Base-by-base conservation (phyloP, 129 eudicot genomes). In the Flaveria sonorensis region DNA sequence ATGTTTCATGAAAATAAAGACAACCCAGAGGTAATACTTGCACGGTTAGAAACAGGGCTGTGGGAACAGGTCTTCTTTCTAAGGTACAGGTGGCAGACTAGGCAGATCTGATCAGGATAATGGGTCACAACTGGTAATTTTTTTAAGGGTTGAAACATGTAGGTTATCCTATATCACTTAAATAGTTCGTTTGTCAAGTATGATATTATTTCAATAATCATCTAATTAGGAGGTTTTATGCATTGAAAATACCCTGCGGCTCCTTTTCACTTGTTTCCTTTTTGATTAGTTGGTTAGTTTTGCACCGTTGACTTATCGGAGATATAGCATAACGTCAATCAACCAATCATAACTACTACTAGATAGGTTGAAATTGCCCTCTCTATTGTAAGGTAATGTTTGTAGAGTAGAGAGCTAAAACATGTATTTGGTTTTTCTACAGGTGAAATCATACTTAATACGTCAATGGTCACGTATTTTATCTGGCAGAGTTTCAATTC, bases 381-480 rank as follows among this genome's bases (percentile, higher is more conserved):
- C 57, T 70, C 15, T 47, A 16, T n/a, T 72, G 52, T 18, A 60
- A 26, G 39, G 47, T 60, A 74, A 42, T 23, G 59, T 10, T 74
- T 60, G 60, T 19, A 19, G 53, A 21, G 68, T 40, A 20, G 77
- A 73, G 56, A 73, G 77, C 23, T 73, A 39, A 57, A 60, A 74
- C 59, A 3, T 26, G 5, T 15, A 20, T 24, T 57, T 18, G 40
- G 52, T 76, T 64, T 64, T 23, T n/a, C 57, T 66, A 23, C 82
- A 92, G 96, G 92, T 93, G 19, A 93, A 84, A 85, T 61, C 77
- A 23, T 92, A 88, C 81, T 65, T 92, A 75, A 61, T 71, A 59
- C 96, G 98, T 46, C 98, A 92, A 79, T 92, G 98, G 98, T 81
- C 84, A 24, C 86, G 90, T 62, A 92, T 92, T 48, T 57, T 92